Evolutionary conservation across 768 basidiomycete species (phyloP).

Genomic region (Epithele typhae): DNA sequence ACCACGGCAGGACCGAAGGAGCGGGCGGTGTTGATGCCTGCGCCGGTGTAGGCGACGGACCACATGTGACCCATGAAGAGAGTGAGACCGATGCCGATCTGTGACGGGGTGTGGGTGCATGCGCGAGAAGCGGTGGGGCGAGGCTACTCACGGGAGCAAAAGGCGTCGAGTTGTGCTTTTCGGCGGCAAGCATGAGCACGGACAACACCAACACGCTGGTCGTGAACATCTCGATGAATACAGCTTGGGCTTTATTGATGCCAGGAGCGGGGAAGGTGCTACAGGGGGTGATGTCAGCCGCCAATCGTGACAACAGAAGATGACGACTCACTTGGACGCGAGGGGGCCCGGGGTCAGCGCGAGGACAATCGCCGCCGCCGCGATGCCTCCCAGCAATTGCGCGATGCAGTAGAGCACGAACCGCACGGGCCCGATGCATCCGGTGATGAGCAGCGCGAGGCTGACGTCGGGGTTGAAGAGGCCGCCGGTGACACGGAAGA

Average conservation of each 20-base stretch:
- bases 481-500: slow-evolving; percentile 60
- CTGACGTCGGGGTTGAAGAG: slow-evolving; percentile 65
- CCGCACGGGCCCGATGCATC: slow-evolving; percentile 49
- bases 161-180: slow-evolving; percentile 62
- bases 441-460: slow-evolving; percentile 53
- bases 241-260: slow-evolving; percentile 50
- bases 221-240: slow-evolving; percentile 72
- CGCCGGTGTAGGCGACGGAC: slow-evolving; percentile 60
- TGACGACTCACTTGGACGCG: slow-evolving; percentile 44
- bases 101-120: neutral
- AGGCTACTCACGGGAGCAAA: slow-evolving; percentile 53
- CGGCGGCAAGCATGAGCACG: slow-evolving; percentile 70
- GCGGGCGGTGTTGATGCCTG: slow-evolving; percentile 64
- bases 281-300: slow-evolving; percentile 4
- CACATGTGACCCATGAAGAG: slow-evolving; percentile 63
- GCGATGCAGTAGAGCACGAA: slow-evolving; percentile 59
- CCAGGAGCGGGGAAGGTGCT: slow-evolving; percentile 46
- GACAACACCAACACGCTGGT: slow-evolving; percentile 55
- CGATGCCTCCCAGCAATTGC: slow-evolving; percentile 56
- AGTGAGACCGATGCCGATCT: slow-evolving; percentile 65
- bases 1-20: slow-evolving; percentile 68
- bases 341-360: slow-evolving; percentile 52
- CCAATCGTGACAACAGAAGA: neutral
- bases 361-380: slow-evolving; percentile 50
- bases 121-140: neutral